Conservation (phyloP, 2,329 filamentous ascomycete species). For the Aspergillus pseudotamarii region DNA sequence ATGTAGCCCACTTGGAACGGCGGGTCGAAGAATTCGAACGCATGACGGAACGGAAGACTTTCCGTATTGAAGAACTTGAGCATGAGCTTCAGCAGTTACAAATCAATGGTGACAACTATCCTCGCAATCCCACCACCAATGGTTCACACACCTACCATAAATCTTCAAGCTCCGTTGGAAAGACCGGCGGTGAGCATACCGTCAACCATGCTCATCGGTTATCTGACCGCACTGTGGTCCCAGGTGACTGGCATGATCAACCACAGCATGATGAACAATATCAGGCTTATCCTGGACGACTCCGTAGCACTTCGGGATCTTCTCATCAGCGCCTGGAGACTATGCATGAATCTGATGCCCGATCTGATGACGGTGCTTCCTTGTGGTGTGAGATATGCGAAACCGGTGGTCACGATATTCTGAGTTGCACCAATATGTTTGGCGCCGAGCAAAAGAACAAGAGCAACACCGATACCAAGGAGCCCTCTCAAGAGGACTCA, state of each 20-base stretch:
- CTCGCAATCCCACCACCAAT: slow-evolving; percentile 41
- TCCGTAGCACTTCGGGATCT: slow-evolving; percentile 30
- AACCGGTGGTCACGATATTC: slow-evolving; percentile 85
- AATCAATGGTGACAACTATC: slow-evolving; percentile 30
- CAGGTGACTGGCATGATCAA: slow-evolving; percentile 44
- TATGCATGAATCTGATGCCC: slow-evolving; percentile 45
- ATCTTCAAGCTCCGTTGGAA: slow-evolving; percentile 30
- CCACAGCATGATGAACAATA: slow-evolving; percentile 27
- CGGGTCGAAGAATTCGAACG: slow-evolving; percentile 78
- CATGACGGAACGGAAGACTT: slow-evolving; percentile 71
- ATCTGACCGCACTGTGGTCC: slow-evolving; percentile 48
- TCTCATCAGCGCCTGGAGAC: slow-evolving; percentile 38
- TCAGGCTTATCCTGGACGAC: slow-evolving; percentile 29
- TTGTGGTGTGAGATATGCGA: slow-evolving; percentile 97
- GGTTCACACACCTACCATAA: slow-evolving; percentile 38
- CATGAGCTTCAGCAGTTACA: slow-evolving; percentile 64
- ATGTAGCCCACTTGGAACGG: slow-evolving; percentile 69
- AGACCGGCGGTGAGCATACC: slow-evolving; percentile 27
- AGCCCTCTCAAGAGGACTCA: slow-evolving; percentile 19
- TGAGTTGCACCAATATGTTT: slow-evolving; percentile 93
- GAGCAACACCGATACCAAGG: slow-evolving; percentile 12
- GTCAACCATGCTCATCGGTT: slow-evolving; percentile 42
- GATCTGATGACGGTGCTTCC: slow-evolving; percentile 70
- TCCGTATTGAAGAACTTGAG: slow-evolving; percentile 82
- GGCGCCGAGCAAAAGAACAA: slow-evolving; percentile 41